These are phyloP conservation scores for Chrysanthemum makinoi DNA, from an alignment of 129 eudicot genomes.

Conservation along the genomic window DNA sequence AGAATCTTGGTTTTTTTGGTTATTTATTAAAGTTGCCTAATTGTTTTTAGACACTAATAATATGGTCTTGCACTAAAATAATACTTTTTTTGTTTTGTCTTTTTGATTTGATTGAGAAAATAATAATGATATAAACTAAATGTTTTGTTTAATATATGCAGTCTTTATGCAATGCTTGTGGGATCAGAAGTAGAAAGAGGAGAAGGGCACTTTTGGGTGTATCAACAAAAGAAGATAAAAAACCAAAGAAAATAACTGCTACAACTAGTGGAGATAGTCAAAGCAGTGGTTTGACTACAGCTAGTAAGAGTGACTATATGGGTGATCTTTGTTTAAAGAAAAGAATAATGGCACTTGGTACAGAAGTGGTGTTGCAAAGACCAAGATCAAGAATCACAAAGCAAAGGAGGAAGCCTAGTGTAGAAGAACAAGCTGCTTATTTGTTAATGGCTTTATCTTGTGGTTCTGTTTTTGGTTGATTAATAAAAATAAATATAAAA, in stretches of 20 bases:
- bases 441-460: slow-evolving; percentile 87
- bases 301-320: background rate
- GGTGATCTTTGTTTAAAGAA: slow-evolving; percentile 51
- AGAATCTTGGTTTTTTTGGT: too few species aligned
- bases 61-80: too few species aligned
- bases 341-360: slow-evolving; percentile 49
- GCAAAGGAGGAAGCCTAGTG: slow-evolving; percentile 66
- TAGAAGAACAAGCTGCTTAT: slow-evolving; percentile 88
- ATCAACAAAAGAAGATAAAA: slow-evolving; percentile 54
- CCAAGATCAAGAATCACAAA: slow-evolving; percentile 67
- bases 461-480: slow-evolving; percentile 76
- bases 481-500: background rate
- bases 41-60: background rate
- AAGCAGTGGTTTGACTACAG: slow-evolving; percentile 9
- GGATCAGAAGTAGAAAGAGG: slow-evolving; percentile 91
- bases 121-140: slow-evolving; percentile 18
- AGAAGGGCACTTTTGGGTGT: slow-evolving; percentile 76
- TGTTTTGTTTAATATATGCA: slow-evolving; percentile 28
- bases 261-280: slow-evolving; percentile 25
- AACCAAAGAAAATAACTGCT: slow-evolving; percentile 40
- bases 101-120: background rate
- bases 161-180: slow-evolving; percentile 97
- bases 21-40: too few species aligned
- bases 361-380: slow-evolving; percentile 74
- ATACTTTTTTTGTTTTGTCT: background rate